Evolutionary conservation across 1,139 yeast species (phyloP).

Genomic region (Lodderomyces orthopsilosis): DNA sequence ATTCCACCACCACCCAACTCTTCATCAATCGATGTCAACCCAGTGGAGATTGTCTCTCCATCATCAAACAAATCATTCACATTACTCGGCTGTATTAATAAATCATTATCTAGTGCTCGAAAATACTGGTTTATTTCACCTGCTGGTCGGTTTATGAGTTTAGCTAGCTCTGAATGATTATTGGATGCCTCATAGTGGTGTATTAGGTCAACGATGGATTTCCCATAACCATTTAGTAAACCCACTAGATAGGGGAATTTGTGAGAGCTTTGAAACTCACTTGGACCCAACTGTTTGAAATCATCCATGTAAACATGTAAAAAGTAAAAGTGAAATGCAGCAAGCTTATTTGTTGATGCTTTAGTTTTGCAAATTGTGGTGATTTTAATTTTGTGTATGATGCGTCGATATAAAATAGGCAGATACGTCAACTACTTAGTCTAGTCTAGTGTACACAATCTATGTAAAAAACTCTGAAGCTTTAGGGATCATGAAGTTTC

Average conservation of each 20-base stretch:
- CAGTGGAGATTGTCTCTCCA: slow-evolving; percentile 52
- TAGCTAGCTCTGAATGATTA: slow-evolving; percentile 30
- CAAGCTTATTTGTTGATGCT: too few species aligned
- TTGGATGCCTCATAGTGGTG: slow-evolving; percentile 11
- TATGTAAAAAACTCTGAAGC: slow-evolving; percentile 11
- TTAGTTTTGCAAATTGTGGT: too few species aligned
- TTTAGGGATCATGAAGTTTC: slow-evolving; percentile 21
- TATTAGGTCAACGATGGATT: slow-evolving; percentile 24
- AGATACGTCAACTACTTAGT: too few species aligned
- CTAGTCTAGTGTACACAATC: too few species aligned
- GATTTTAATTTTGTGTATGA: not conserved
- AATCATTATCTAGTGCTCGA: slow-evolving; percentile 9
- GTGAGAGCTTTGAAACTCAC: slow-evolving; percentile 13
- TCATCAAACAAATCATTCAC: slow-evolving; percentile 11
- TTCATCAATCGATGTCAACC: slow-evolving; percentile 55
- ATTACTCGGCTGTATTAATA: slow-evolving; percentile 5
- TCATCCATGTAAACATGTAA: slow-evolving; percentile 21
- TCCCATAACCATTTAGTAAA: slow-evolving; percentile 20
- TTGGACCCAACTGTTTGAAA: slow-evolving; percentile 23
- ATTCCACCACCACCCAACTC: slow-evolving; percentile 73
- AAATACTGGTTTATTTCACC: slow-evolving; percentile 45
- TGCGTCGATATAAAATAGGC: too few species aligned
- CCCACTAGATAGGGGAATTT: slow-evolving; percentile 17
- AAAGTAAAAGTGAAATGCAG: not conserved
- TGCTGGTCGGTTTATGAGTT: slow-evolving; percentile 44